phyloP scores from a whole-genome alignment of 176 grass and related monocot species.

The Triticum monococcum region DNA sequence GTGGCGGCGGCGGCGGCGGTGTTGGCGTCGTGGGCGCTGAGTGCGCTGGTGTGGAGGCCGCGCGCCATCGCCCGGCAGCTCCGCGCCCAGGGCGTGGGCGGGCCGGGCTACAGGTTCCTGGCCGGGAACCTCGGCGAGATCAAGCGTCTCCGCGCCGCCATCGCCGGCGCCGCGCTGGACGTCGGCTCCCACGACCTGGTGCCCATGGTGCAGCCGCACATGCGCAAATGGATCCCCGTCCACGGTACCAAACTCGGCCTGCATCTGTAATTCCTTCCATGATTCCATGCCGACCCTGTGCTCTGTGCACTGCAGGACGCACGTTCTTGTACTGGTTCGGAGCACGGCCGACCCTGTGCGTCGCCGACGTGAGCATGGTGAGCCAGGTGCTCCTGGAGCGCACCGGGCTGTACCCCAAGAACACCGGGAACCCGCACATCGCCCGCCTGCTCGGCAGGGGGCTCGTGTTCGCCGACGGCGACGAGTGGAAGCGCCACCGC shows the following conservation, averaged over 20 bases:
- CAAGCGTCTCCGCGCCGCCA: conserved; percentile 1
- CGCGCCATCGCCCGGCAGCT: not conserved
- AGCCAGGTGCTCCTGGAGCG: conserved; percentile 22
- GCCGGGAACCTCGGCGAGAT: conserved; percentile 37
- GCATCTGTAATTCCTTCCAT: too few relatives aligned
- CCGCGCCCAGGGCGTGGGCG: conserved; percentile 39
- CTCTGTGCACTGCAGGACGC: not conserved
- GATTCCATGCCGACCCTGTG: too few relatives aligned
- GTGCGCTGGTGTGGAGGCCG: conserved; percentile 34
- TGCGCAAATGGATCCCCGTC: conserved; percentile 21
- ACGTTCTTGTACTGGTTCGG: conserved; percentile 31
- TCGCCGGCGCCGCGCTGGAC: not conserved
- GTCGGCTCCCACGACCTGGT: conserved; percentile 27
- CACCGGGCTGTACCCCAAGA: not conserved
- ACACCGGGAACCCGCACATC: not conserved
- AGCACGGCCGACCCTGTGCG: not conserved
- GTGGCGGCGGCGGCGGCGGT: not conserved
- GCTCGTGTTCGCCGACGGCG: conserved; percentile 1
- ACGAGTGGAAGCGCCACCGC: conserved; percentile 39
- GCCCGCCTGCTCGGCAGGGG: conserved; percentile 25
- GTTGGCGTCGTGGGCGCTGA: conserved; percentile 22
- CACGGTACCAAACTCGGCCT: not conserved
- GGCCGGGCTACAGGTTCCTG: conserved; percentile 35
- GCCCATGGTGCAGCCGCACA: conserved; percentile 32
- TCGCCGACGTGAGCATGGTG: not conserved